A percentile compares a stretch with the other conserved stretches of the same genome.
phyloP scores from a whole-genome alignment of 2,329 filamentous ascomycete species.

The Aspergillus clavatus region DNA sequence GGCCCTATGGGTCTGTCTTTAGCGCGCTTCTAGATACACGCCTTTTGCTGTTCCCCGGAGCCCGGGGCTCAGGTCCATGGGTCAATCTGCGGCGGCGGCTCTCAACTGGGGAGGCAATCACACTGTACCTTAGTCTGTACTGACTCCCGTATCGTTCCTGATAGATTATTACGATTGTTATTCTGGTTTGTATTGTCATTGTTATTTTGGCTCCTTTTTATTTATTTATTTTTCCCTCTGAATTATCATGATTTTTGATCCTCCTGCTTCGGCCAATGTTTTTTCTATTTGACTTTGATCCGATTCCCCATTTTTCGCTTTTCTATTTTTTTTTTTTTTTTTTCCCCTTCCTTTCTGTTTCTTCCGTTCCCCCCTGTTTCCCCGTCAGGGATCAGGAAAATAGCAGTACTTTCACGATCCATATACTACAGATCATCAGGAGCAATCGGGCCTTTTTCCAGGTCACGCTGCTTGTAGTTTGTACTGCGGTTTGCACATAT shows the following conservation, averaged over 20 bases:
- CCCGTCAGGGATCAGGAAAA: not conserved
- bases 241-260: too few relatives aligned
- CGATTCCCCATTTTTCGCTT: constrained; percentile 1
- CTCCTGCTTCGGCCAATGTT: too few relatives aligned
- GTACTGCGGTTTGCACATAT: not conserved
- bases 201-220: constrained; percentile 12
- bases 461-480: not conserved
- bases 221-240: constrained; percentile 16
- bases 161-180: constrained; percentile 8
- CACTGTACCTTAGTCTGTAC: too few relatives aligned
- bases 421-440: not conserved
- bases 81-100: constrained; percentile 23
- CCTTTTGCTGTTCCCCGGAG: constrained; percentile 33
- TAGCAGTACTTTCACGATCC: not conserved
- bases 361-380: not conserved
- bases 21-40: constrained; percentile 27
- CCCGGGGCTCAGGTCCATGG: constrained; percentile 30
- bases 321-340: constrained; percentile 4
- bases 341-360: constrained; percentile 1
- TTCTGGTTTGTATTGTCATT: constrained; percentile 3
- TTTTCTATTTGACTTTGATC: constrained; percentile 4
- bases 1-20: constrained; percentile 26
- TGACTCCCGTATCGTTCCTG: not conserved
- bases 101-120: constrained; percentile 13
- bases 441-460: not conserved